Conservation (phyloP, 768 basidiomycete species). For the Lactifluus echinatus region DNA sequence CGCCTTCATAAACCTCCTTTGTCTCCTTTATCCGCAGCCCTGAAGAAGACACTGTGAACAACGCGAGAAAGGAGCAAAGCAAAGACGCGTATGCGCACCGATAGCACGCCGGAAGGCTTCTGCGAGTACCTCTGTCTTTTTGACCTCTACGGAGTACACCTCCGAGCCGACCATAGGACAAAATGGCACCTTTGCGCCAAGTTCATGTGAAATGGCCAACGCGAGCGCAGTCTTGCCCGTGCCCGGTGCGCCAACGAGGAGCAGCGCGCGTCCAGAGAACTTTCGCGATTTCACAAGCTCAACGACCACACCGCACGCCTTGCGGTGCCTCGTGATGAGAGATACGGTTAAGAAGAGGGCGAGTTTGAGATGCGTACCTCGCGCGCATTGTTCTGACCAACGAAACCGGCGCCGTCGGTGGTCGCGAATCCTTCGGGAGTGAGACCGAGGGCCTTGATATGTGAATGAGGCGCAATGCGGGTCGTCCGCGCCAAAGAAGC, state of each 20-base stretch:
- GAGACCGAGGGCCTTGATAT: conserved; percentile 93
- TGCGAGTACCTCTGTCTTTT: conserved; percentile 97
- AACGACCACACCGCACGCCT: conserved; percentile 90
- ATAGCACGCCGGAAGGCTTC: conserved; percentile 94
- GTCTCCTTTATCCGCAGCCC: conserved; percentile 98
- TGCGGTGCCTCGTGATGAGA: background rate
- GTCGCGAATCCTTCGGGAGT: conserved; percentile 74
- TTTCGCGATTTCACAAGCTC: conserved; percentile 86
- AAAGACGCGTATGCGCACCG: conserved; percentile 43
- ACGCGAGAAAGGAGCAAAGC: background rate
- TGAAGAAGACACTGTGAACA: conserved; percentile 28
- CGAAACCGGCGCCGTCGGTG: conserved; percentile 71
- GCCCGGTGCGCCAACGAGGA: conserved; percentile 92
- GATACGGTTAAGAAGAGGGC: background rate
- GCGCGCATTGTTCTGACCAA: conserved; percentile 83
- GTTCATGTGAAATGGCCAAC: conserved; percentile 89
- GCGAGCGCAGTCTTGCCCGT: conserved; percentile 98
- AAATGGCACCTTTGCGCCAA: conserved; percentile 92
- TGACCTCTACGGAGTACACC: conserved; percentile 94
- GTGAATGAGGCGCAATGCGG: conserved; percentile 85
- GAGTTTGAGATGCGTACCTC: conserved; percentile 48
- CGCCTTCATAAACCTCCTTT: conserved; percentile 97
- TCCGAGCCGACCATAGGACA: conserved; percentile 98
- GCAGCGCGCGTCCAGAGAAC: conserved; percentile 86
- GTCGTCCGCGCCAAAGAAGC: conserved; percentile 58